Percentiles rank a stretch among this genome's conserved stretches.
phyloP scores from a whole-genome alignment of 228 moss, liverwort and hornwort species.

The Sphagnum fallax region DNA sequence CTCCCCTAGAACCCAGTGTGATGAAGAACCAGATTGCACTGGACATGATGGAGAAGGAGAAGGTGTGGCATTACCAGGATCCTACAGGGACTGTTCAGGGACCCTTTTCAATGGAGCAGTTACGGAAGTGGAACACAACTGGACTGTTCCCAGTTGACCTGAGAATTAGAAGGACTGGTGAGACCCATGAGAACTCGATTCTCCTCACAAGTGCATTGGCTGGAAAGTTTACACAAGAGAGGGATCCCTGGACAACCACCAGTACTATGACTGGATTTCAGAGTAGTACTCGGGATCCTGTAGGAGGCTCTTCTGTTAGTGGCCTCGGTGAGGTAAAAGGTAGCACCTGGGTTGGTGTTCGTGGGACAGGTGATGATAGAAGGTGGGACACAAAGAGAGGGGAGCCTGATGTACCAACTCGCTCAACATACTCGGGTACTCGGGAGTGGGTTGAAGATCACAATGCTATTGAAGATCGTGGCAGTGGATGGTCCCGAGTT shows the following conservation, averaged over 20 bases:
- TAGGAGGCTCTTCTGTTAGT: conserved; percentile 13
- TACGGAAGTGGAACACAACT: conserved; percentile 85
- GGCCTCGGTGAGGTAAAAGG: conserved; percentile 13
- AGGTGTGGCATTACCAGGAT: conserved; percentile 82
- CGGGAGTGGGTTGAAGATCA: conserved; percentile 11
- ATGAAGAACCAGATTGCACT: conserved; percentile 21
- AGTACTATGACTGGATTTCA: conserved; percentile 2
- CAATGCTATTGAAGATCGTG: conserved; percentile 15
- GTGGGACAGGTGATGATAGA: conserved; percentile 19
- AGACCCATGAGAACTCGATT: conserved; percentile 45
- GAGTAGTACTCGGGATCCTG: conserved; percentile 10
- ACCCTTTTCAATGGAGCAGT: conserved; percentile 82
- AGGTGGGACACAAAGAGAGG: conserved; percentile 18
- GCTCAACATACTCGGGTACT: conserved; percentile 21
- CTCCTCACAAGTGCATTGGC: conserved; percentile 66
- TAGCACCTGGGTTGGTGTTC: conserved; percentile 11
- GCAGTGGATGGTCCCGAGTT: conserved; percentile 27
- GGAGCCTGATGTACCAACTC: conserved; percentile 13
- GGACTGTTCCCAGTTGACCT: conserved; percentile 85
- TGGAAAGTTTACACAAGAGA: conserved; percentile 30
- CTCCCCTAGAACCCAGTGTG: conserved; percentile 15
- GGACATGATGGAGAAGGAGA: conserved; percentile 55
- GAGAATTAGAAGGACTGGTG: conserved; percentile 59
- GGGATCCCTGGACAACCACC: conserved; percentile 18
- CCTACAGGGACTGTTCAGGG: conserved; percentile 75